phyloP scores from a whole-genome alignment of 805 yeast genomes.

The Ogataea naganishii region DNA sequence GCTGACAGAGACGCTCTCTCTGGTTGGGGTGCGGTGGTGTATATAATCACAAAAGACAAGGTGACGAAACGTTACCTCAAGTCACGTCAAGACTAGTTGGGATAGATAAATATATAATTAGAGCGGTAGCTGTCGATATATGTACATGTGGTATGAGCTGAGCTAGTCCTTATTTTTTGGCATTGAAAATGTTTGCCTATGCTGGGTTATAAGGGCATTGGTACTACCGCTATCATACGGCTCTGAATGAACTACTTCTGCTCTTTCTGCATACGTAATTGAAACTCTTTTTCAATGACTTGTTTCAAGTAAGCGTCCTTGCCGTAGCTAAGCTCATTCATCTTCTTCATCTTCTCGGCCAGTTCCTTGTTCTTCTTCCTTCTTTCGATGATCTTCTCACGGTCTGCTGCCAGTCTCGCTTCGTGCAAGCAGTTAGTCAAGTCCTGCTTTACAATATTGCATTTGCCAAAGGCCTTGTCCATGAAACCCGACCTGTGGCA shows the following conservation, averaged over 20 bases:
- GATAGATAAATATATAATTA: slow-evolving; percentile 2
- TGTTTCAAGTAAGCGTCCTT: slow-evolving; percentile 62
- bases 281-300: slow-evolving; percentile 47
- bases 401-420: slow-evolving; percentile 58
- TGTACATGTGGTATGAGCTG: background rate
- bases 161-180: background rate
- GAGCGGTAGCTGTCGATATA: background rate
- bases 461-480: slow-evolving; percentile 68
- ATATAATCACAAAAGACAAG: slow-evolving; percentile 84
- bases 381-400: slow-evolving; percentile 42
- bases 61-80: slow-evolving; percentile 80
- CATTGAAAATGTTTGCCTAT: background rate
- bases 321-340: slow-evolving; percentile 75
- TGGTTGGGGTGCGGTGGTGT: slow-evolving; percentile 98
- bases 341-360: slow-evolving; percentile 48
- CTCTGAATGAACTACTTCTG: background rate
- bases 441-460: slow-evolving; percentile 79
- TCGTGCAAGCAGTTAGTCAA: slow-evolving; percentile 72
- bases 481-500: slow-evolving; percentile 71
- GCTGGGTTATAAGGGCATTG: background rate
- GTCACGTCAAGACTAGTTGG: slow-evolving; percentile 83
- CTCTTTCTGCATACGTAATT: slow-evolving; percentile 10
- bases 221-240: background rate
- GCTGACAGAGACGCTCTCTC: slow-evolving; percentile 95
- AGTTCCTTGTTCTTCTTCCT: slow-evolving; percentile 46